Evolutionary conservation across 148 eudicot genomes (phyloP).

Genomic region (Vaccinium vitisidaea): DNA sequence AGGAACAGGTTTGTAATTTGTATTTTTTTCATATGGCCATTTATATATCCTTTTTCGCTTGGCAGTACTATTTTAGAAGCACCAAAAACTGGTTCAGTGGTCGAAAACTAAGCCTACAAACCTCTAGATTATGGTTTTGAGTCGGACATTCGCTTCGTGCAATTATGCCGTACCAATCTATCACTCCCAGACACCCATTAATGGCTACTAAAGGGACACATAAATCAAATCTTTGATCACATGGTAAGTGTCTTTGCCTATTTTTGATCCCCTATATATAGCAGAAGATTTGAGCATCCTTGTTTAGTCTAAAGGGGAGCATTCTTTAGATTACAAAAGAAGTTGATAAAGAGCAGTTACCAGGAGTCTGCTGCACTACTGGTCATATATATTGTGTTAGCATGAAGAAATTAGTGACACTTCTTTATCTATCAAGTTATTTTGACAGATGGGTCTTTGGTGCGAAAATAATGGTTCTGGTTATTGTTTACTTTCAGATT

Average conservation of each 20-base stretch:
- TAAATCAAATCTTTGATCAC: not conserved
- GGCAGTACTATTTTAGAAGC: not conserved
- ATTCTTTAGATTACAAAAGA: not conserved
- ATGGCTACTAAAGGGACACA: not conserved
- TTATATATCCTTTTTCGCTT: not conserved
- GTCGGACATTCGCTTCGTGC: not conserved
- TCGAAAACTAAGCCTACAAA: not conserved
- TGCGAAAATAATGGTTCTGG: not conserved
- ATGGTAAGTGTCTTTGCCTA: not conserved
- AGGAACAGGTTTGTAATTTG: slow-evolving; percentile 64
- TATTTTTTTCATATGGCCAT: not conserved
- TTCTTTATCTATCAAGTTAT: not conserved
- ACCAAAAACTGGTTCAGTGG: not conserved
- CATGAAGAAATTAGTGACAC: not conserved
- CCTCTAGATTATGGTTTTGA: not conserved
- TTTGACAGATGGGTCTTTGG: not conserved
- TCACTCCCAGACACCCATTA: not conserved
- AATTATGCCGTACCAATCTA: not conserved
- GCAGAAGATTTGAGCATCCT: not conserved
- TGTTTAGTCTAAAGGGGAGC: not conserved
- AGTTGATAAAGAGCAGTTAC: not conserved
- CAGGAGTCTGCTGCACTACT: not conserved
- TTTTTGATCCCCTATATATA: not conserved
- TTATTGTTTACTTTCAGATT: slow-evolving; percentile 39
- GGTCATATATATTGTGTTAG: not conserved